These are phyloP conservation scores for Boletus semigastroideus DNA, from an alignment of 1,284 basidiomycete species.

Conservation along the genomic window DNA sequence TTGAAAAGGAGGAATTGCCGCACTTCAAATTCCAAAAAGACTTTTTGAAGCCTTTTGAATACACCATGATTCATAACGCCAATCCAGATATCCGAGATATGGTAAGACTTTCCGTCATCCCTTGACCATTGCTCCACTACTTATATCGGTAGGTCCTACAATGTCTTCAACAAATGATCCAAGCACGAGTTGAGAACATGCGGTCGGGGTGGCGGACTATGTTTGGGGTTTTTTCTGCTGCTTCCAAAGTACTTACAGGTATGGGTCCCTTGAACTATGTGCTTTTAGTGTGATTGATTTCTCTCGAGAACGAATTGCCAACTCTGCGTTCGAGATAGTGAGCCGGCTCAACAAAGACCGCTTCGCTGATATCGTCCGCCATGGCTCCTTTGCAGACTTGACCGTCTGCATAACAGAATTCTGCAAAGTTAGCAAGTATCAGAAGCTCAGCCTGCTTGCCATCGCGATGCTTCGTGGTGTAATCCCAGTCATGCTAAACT, in stretches of 20 bases:
- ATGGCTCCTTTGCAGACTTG: slow-evolving; percentile 94
- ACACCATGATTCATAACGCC: slow-evolving; percentile 95
- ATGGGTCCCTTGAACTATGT: slow-evolving; percentile 16
- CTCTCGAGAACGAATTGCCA: slow-evolving; percentile 81
- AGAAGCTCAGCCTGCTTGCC: slow-evolving; percentile 95
- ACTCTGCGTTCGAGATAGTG: slow-evolving; percentile 95
- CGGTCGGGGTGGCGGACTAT: slow-evolving; percentile 99
- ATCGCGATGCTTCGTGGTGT: slow-evolving; percentile 95
- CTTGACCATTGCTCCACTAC: slow-evolving; percentile 1
- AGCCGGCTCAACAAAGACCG: slow-evolving; percentile 89
- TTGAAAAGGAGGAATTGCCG: slow-evolving; percentile 97
- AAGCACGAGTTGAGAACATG: slow-evolving; percentile 91
- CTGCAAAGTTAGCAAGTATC: slow-evolving; percentile 98
- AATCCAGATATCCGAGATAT: slow-evolving; percentile 97
- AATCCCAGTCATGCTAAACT: slow-evolving; percentile 88
- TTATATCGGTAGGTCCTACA: slow-evolving; percentile 71
- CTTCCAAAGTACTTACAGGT: slow-evolving; percentile 92
- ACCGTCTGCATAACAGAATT: slow-evolving; percentile 99
- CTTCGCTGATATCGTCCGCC: slow-evolving; percentile 86
- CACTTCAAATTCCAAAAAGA: slow-evolving; percentile 99
- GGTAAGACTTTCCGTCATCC: slow-evolving; percentile 51
- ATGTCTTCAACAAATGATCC: slow-evolving; percentile 99
- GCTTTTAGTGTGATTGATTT: slow-evolving; percentile 3
- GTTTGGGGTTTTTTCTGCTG: slow-evolving; percentile 97
- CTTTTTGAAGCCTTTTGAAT: slow-evolving; percentile 97